These are phyloP conservation scores for Blastobotrys robertii DNA, from an alignment of 805 yeast species.

Conservation along the genomic window DNA sequence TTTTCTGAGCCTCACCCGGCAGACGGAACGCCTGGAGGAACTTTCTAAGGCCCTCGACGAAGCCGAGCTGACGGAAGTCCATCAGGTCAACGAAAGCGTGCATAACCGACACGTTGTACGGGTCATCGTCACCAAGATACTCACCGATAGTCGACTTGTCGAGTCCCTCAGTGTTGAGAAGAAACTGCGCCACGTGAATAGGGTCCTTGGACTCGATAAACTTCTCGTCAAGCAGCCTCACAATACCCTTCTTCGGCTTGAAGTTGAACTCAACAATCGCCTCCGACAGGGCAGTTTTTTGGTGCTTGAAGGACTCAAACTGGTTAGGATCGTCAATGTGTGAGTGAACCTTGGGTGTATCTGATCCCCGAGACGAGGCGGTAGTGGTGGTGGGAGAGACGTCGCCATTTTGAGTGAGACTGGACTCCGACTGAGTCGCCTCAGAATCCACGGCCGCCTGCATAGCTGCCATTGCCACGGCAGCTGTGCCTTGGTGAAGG, in stretches of 20 bases:
- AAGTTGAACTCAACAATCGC: slow-evolving; percentile 73
- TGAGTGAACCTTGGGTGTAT: slow-evolving; percentile 1
- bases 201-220: slow-evolving; percentile 59
- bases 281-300: slow-evolving; percentile 72
- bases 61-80: slow-evolving; percentile 59
- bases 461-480: neutral
- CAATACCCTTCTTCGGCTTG: slow-evolving; percentile 75
- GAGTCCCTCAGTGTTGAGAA: slow-evolving; percentile 58
- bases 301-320: slow-evolving; percentile 73
- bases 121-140: slow-evolving; percentile 81
- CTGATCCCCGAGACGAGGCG: neutral
- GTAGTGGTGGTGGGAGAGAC: slow-evolving; percentile 1
- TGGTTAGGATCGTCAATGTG: slow-evolving; percentile 62
- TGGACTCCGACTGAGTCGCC: slow-evolving; percentile 1
- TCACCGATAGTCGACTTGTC: slow-evolving; percentile 86
- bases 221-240: slow-evolving; percentile 47
- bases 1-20: slow-evolving; percentile 98
- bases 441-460: slow-evolving; percentile 4
- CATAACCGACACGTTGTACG: slow-evolving; percentile 70
- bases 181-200: slow-evolving; percentile 59
- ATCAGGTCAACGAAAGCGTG: slow-evolving; percentile 85
- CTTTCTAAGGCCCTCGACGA: slow-evolving; percentile 77
- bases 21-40: slow-evolving; percentile 83
- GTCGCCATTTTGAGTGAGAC: neutral
- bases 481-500: slow-evolving; percentile 1